Evolutionary conservation across 495 filamentous ascomycete species (phyloP), one percentile per base, ranked within the genome.

Genomic region (Rostrohypoxylon terebratum): DNA sequence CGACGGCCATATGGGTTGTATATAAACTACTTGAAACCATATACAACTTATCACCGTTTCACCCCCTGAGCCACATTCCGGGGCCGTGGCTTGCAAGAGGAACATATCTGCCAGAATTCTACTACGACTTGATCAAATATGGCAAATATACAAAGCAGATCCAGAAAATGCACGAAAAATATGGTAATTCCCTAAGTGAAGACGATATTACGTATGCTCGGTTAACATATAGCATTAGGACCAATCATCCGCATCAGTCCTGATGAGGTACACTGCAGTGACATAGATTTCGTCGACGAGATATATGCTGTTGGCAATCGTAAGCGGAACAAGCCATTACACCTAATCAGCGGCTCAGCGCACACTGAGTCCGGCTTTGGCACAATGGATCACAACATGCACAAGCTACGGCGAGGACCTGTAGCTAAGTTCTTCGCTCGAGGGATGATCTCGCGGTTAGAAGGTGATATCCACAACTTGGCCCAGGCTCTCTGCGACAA

Each of bases 81-180:
- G 86, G 85, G 0, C 83, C 84, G 0, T 84, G 80, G 72, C 72
- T 87, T 4, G 83, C 85, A 0, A 83, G 82, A 0, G 69, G 77
- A 4, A 83, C 82, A 11, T 80, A 78, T 31, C 68, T 81, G 21
- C 85, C 85, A 31, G 87, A 89, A 48, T 83, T 83, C 40, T 89
- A 85, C 68, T 83, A 85, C 55, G 84, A 88, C 57, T 68, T 86
- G 14, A 67, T 84, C 36, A 73, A 78, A 8, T 69, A 76, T 4
- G 85, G 85, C 1, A 73, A 77, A 61, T 89, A 86, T 64, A 79
- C 81, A 9, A 81, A 75, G 62, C 70, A 82, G 45, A 82, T 89
- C 33, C 69, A 81, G 48, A 70, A 79, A 11, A 82, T 88, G 83
- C 87, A 89, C 64, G 72, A 84, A 75, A 79, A 80, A 34, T 80